phyloP scores from a whole-genome alignment of 2,329 filamentous ascomycete species.

The Fusarium brevicatenulatum region DNA sequence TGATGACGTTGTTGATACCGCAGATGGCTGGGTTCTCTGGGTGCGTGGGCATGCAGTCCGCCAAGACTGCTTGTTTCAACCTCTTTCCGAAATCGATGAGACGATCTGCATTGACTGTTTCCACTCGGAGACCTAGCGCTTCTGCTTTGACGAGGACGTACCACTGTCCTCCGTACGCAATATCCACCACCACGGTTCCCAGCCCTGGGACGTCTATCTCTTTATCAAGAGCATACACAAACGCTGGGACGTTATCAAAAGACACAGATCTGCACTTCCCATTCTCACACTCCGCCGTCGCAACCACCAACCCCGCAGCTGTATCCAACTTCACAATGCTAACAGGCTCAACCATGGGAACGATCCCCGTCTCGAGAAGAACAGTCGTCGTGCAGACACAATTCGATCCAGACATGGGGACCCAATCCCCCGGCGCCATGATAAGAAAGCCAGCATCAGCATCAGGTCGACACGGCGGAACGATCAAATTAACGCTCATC shows the following conservation, averaged over 20 bases:
- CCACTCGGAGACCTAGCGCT: conserved; percentile 6
- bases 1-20: conserved; percentile 54
- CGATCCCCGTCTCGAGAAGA: conserved; percentile 57
- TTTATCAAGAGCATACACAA: conserved; percentile 15
- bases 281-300: conserved; percentile 12
- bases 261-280: conserved; percentile 22
- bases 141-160: conserved; percentile 19
- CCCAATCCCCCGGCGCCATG: conserved; percentile 35
- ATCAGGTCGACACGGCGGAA: conserved; percentile 47
- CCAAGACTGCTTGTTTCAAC: conserved; percentile 54
- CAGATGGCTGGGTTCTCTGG: conserved; percentile 53
- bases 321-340: conserved; percentile 6
- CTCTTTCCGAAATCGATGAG: conserved; percentile 48
- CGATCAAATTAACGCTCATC: conserved; percentile 4
- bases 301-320: conserved; percentile 7
- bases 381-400: conserved; percentile 56
- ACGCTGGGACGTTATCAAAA: conserved; percentile 13
- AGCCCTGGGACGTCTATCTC: conserved; percentile 1
- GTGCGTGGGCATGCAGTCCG: conserved; percentile 50
- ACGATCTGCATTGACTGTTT: conserved; percentile 18
- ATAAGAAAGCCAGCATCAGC: conserved; percentile 56
- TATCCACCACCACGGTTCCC: neutral
- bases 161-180: conserved; percentile 21
- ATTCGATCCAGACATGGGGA: conserved; percentile 54
- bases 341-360: conserved; percentile 53